phyloP scores from a whole-genome alignment of 768 basidiomycete species.

The Austroboletus festivus region DNA sequence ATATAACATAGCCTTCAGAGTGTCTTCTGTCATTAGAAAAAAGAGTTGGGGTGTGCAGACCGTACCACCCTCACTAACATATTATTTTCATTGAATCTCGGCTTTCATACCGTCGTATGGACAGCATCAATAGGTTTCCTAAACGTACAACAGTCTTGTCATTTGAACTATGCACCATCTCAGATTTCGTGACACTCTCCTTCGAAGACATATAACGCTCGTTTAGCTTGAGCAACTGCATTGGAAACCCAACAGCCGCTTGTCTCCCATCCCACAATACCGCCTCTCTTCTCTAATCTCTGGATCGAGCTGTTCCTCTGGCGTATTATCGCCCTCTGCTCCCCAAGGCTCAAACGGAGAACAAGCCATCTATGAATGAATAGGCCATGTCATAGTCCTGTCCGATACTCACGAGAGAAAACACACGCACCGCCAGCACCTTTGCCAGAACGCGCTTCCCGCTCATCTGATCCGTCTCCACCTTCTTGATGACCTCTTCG shows the following conservation, averaged over 20 bases:
- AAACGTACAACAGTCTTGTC: too few species aligned
- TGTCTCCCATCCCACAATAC: slow-evolving; percentile 76
- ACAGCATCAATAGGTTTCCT: too few species aligned
- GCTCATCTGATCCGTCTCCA: slow-evolving; percentile 61
- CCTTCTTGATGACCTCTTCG: slow-evolving; percentile 82
- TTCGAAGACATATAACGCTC: background rate
- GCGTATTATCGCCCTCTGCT: slow-evolving; percentile 52
- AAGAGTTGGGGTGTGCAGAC: too few species aligned
- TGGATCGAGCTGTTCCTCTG: slow-evolving; percentile 46
- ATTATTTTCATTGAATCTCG: too few species aligned
- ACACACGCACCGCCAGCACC: slow-evolving; percentile 66
- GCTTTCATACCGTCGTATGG: too few species aligned
- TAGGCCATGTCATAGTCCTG: background rate
- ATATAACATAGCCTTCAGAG: too few species aligned
- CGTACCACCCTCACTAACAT: too few species aligned
- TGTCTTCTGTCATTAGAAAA: too few species aligned
- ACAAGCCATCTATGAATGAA: slow-evolving; percentile 68
- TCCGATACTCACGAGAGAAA: background rate
- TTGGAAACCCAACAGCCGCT: slow-evolving; percentile 81
- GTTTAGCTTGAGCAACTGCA: slow-evolving; percentile 86
- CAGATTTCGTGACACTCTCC: too few species aligned
- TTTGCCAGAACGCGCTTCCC: slow-evolving; percentile 73
- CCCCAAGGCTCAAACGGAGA: slow-evolving; percentile 88
- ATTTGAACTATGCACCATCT: too few species aligned
- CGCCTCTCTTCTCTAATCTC: slow-evolving; percentile 70